These are phyloP conservation scores for Calonectria hongkongensis DNA, from an alignment of 2,329 filamentous ascomycete genomes.

Conservation along the genomic window DNA sequence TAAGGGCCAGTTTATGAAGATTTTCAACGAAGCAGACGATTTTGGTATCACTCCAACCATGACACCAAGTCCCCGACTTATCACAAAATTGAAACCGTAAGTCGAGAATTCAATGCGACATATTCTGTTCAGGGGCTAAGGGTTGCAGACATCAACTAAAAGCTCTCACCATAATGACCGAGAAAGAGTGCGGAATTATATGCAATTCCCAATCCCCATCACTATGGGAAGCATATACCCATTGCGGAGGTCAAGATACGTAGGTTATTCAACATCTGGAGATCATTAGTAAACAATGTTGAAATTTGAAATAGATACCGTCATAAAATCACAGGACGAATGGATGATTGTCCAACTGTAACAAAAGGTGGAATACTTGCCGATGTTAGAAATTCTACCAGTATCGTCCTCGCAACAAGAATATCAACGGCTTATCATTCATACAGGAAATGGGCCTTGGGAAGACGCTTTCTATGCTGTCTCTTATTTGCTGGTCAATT, in stretches of 20 bases:
- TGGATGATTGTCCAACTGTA: not conserved
- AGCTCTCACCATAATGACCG: not conserved
- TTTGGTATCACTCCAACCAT: not conserved
- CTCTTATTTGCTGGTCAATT: slow-evolving; percentile 54
- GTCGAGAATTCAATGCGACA: not conserved
- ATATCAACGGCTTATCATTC: not conserved
- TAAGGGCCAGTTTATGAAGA: not conserved
- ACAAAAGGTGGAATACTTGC: slow-evolving; percentile 6
- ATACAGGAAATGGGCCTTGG: slow-evolving; percentile 61
- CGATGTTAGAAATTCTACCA: slow-evolving; percentile 4
- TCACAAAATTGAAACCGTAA: not conserved
- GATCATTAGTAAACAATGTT: too few species aligned
- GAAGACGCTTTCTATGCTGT: slow-evolving; percentile 56
- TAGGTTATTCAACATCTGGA: not conserved
- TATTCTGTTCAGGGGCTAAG: not conserved
- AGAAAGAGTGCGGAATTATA: not conserved
- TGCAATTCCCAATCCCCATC: not conserved
- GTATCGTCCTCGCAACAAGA: not conserved
- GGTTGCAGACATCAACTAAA: not conserved
- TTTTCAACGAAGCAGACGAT: slow-evolving; percentile 9
- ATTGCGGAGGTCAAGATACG: not conserved
- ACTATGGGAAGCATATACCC: not conserved
- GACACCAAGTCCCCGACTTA: not conserved
- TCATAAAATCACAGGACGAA: not conserved
- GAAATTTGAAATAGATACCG: too few species aligned